Conservation (phyloP, 352 stramenopile genomes). For the Pythium pyrilobum region DNA sequence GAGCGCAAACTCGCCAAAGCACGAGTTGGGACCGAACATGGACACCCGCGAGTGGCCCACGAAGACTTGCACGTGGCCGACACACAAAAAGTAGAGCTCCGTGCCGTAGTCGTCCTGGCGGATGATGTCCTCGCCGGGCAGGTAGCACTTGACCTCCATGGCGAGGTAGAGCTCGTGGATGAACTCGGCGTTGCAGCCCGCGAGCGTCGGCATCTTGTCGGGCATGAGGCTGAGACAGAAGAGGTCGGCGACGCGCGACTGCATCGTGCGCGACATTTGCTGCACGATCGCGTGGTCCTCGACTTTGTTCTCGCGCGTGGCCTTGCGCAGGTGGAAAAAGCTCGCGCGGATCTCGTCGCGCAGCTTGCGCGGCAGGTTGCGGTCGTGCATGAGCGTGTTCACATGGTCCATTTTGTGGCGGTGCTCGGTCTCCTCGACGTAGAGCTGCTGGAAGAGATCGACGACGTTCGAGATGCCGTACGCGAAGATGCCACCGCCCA, state of each 20-base stretch:
- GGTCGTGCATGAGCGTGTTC: conserved; percentile 70
- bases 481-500: conserved; percentile 75
- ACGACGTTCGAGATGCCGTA: conserved; percentile 85
- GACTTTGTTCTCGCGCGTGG: conserved; percentile 61
- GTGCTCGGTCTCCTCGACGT: conserved; percentile 56
- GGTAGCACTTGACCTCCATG: conserved; percentile 70
- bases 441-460: conserved; percentile 71
- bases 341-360: conserved; percentile 75
- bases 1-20: conserved; percentile 80
- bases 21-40: conserved; percentile 59
- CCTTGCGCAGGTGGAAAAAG: conserved; percentile 75
- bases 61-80: conserved; percentile 67
- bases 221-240: conserved; percentile 79
- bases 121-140: conserved; percentile 75
- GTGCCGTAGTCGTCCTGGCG: conserved; percentile 70
- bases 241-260: conserved; percentile 54
- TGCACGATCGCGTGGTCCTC: conserved; percentile 59
- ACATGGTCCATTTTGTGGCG: conserved; percentile 74
- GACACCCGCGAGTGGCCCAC: conserved; percentile 58
- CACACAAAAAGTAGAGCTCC: conserved; percentile 84
- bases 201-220: conserved; percentile 58
- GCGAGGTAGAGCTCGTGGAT: conserved; percentile 74
- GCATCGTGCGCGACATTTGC: conserved; percentile 70
- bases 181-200: conserved; percentile 67
- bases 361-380: conserved; percentile 50